Conservation (phyloP, 1,284 basidiomycete species). For the Pisolithus thermaeus region DNA sequence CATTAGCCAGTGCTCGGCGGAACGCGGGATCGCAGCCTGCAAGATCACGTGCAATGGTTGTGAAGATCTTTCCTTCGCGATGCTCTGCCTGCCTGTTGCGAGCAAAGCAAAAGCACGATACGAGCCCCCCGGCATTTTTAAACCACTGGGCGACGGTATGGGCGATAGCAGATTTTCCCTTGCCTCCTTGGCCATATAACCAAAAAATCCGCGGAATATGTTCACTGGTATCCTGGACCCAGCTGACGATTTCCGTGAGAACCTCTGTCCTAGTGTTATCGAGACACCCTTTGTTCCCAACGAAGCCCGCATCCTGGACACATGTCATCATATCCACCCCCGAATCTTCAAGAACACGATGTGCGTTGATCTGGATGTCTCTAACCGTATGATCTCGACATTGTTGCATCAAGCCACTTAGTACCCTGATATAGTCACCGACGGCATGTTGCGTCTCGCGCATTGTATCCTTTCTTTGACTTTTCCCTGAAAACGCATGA, state of each 20-base stretch:
- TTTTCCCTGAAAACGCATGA: slow-evolving; percentile 1
- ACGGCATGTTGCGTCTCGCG: neutral
- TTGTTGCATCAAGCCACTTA: slow-evolving; percentile 3
- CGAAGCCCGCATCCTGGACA: neutral
- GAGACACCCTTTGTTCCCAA: slow-evolving; percentile 5
- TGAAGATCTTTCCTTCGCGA: slow-evolving; percentile 6
- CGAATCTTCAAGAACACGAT: neutral
- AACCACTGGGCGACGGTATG: slow-evolving; percentile 12
- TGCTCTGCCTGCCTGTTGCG: neutral
- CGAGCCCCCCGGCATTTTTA: slow-evolving; percentile 1
- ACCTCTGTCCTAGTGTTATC: slow-evolving; percentile 10
- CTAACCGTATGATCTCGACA: neutral
- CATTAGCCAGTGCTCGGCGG: neutral
- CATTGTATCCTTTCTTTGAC: neutral
- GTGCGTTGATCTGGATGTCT: neutral
- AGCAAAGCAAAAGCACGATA: slow-evolving; percentile 17
- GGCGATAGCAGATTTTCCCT: slow-evolving; percentile 16
- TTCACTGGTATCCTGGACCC: slow-evolving; percentile 1
- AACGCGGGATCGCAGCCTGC: slow-evolving; percentile 4
- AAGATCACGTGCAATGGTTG: slow-evolving; percentile 15
- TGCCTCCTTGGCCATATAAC: slow-evolving; percentile 14
- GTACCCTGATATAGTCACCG: neutral
- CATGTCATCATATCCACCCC: neutral
- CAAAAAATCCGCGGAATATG: slow-evolving; percentile 8
- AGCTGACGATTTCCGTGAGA: slow-evolving; percentile 7